Evolutionary conservation across 2,329 filamentous ascomycete species (phyloP).

Genomic region (Phoma sp.): DNA sequence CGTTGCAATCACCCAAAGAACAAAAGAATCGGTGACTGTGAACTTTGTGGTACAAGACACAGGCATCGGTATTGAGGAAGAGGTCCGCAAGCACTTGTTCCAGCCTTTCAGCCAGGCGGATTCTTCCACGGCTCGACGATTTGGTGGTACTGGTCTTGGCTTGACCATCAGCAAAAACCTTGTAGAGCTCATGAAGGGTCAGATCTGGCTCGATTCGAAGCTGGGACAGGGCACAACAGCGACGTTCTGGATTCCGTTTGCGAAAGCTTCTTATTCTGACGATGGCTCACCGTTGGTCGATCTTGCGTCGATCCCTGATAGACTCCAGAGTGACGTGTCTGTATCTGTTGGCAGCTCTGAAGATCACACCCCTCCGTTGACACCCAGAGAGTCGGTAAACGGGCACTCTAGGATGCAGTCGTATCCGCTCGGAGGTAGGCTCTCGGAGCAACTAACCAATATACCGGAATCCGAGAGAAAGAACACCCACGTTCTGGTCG

Average conservation of each 20-base stretch:
- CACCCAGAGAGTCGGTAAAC: constrained; percentile 32
- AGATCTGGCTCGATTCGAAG: constrained; percentile 72
- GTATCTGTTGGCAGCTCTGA: constrained; percentile 73
- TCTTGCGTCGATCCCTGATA: constrained; percentile 69
- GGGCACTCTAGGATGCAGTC: constrained; percentile 27
- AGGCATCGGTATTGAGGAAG: constrained; percentile 81
- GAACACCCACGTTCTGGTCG: constrained; percentile 73
- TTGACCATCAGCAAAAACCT: constrained; percentile 80
- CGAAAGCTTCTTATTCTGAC: constrained; percentile 65
- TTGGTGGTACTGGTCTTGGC: constrained; percentile 78
- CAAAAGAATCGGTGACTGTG: constrained; percentile 68
- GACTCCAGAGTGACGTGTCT: constrained; percentile 63
- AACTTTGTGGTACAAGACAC: constrained; percentile 78
- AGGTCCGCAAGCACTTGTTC: constrained; percentile 74
- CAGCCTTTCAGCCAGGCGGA: constrained; percentile 84
- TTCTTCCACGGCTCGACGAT: constrained; percentile 77
- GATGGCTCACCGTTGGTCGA: constrained; percentile 62
- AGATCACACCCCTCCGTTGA: constrained; percentile 55
- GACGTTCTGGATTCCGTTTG: constrained; percentile 78
- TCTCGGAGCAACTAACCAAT: constrained; percentile 48
- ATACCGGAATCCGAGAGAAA: constrained; percentile 64
- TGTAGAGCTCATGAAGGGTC: constrained; percentile 77
- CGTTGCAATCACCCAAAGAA: constrained; percentile 68
- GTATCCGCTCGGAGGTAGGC: constrained; percentile 34
- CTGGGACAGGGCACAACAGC: constrained; percentile 74